Conservation (phyloP, 495 filamentous ascomycete species). For the Xylaria scruposa region DNA sequence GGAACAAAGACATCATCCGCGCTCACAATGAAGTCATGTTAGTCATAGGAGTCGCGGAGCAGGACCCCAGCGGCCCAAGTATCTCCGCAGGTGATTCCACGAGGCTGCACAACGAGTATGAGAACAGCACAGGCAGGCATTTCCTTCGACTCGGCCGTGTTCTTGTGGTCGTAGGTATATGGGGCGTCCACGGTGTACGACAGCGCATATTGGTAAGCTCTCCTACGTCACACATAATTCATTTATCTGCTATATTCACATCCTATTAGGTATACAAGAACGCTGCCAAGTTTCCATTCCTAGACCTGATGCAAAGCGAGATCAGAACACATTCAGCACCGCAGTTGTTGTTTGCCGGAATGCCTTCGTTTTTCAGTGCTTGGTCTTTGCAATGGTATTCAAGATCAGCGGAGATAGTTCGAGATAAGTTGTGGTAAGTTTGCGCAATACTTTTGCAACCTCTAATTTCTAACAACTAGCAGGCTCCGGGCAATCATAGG, state of each 20-base stretch:
- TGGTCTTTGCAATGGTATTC: conserved; percentile 30
- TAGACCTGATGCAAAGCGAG: conserved; percentile 22
- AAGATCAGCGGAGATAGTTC: conserved; percentile 4
- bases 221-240: neutral
- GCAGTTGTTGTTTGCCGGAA: conserved; percentile 39
- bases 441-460: neutral
- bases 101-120: conserved; percentile 44
- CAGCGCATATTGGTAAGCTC: conserved; percentile 55
- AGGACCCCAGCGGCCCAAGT: conserved; percentile 44
- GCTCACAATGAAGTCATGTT: conserved; percentile 65
- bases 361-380: conserved; percentile 41
- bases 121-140: conserved; percentile 47
- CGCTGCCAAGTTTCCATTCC: conserved; percentile 22
- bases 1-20: conserved; percentile 58
- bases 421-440: conserved; percentile 18
- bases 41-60: conserved; percentile 60
- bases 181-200: conserved; percentile 60
- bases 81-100: conserved; percentile 35
- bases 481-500: conserved; percentile 39
- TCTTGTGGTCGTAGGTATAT: conserved; percentile 51
- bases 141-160: conserved; percentile 46
- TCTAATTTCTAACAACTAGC: conserved; percentile 16
- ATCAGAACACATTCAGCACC: neutral
- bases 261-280: conserved; percentile 26
- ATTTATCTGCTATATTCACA: conserved; percentile 5